phyloP scores from a whole-genome alignment of 306 rosid genomes.

The Mimosa bimucronata region DNA sequence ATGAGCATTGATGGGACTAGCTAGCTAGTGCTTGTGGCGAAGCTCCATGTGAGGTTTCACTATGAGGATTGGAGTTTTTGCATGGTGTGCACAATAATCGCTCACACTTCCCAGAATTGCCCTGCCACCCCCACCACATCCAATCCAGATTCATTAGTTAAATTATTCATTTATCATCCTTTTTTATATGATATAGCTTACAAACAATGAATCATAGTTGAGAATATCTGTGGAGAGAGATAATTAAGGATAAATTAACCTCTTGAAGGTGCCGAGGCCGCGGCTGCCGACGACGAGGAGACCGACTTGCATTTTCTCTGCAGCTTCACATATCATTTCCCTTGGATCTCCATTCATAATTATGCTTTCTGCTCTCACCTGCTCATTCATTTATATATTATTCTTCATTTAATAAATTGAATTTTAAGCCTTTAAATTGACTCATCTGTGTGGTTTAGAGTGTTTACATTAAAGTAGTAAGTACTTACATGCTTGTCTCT shows the following conservation, averaged over 20 bases:
- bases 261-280: constrained; percentile 57
- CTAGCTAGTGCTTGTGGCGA: not conserved
- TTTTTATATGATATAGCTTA: not conserved
- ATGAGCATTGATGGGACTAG: not conserved
- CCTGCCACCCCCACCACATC: not conserved
- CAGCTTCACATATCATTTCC: constrained; percentile 72
- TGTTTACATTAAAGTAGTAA: not conserved
- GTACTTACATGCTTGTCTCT: constrained; percentile 52
- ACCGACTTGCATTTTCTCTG: constrained; percentile 66
- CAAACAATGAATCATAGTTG: not conserved
- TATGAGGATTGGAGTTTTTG: constrained; percentile 54
- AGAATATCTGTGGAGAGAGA: not conserved
- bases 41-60: constrained; percentile 62
- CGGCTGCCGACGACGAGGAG: constrained; percentile 74
- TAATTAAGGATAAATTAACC: not conserved
- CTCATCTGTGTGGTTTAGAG: not conserved
- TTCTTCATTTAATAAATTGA: not conserved
- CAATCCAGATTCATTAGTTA: not conserved
- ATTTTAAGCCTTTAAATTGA: not conserved
- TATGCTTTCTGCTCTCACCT: constrained; percentile 69
- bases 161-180: not conserved
- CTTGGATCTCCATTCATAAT: constrained; percentile 66
- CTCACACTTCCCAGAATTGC: constrained; percentile 73
- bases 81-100: constrained; percentile 75
- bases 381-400: not conserved